A percentile compares a stretch with the other conserved stretches of the same genome.
phyloP scores from a whole-genome alignment of 75 land plant species.

The Selaginella tamariscina region DNA sequence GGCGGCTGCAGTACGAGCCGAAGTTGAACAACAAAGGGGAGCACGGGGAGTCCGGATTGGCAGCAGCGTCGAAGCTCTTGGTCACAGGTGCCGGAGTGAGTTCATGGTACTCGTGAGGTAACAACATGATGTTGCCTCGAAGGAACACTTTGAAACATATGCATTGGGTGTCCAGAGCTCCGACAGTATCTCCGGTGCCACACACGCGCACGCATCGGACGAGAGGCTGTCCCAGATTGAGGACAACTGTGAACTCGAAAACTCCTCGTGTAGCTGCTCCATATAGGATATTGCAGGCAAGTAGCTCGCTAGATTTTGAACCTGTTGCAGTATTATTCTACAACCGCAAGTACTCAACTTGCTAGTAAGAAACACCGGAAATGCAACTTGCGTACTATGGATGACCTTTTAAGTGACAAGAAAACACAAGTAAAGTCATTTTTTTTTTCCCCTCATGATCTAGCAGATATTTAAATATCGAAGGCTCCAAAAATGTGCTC shows the following conservation, averaged over 20 bases:
- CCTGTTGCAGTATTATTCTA: not conserved
- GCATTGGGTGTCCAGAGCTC: too few species aligned
- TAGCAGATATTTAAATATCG: too few species aligned
- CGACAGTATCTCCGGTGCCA: too few species aligned
- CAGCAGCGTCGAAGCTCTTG: too few species aligned
- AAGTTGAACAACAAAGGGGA: too few species aligned
- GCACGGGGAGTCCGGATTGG: too few species aligned
- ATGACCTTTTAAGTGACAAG: not conserved
- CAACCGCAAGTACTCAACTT: not conserved
- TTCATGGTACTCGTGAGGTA: too few species aligned
- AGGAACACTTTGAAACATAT: too few species aligned
- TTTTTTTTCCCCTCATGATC: not conserved
- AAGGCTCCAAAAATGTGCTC: too few species aligned
- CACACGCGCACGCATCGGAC: not conserved
- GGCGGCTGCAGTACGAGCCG: too few species aligned
- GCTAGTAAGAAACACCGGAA: not conserved
- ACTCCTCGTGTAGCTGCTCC: not conserved
- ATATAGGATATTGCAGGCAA: not conserved
- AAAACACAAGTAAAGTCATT: not conserved
- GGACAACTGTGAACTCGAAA: not conserved
- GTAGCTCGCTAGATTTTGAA: not conserved
- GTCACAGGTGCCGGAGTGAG: too few species aligned
- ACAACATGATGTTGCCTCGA: too few species aligned
- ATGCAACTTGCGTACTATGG: not conserved
- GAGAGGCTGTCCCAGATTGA: not conserved